Base-by-base conservation (phyloP, 495 filamentous ascomycete species). In the Penicillium robsamsonii region DNA sequence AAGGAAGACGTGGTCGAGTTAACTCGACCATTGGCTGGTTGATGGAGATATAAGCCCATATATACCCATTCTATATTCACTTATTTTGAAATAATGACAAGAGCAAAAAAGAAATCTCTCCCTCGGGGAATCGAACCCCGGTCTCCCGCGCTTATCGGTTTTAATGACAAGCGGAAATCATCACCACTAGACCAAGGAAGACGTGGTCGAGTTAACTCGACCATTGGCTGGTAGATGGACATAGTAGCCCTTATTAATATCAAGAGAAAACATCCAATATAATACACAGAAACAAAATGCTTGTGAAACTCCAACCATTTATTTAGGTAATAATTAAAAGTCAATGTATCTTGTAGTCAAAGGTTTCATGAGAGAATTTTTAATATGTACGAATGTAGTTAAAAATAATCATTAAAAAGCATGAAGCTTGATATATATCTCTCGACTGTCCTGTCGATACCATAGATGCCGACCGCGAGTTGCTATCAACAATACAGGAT, bases 91-190 rank as follows among this genome's bases (percentile, higher is more conserved):
- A 22, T 22, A 22, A 22, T 22, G 22, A 22, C 22, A 22, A 22
- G 22, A 22, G 17, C 42, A 30, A 53, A 58, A 60, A 57, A 46
- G 35, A 55, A 45, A 67, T 71, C 71, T 74, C 70, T 73, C 70
- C 66, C 64, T 70, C 76, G 71, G 76, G 76, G 76, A 79, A 79
- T 79, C 76, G 75, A 78, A 79, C 75, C 74, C 74, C 71, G 76
- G 75, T 78, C 75, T 79, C 75, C 56, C 64, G 62, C 61, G 62
- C 65, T 66, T 65, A 63, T 60, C 63, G 50, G 58, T 59, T 9
- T 59, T 60, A 59, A 65, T 75, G 74, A 77, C 75, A 79, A 77
- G 75, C 74, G 75, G 75, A 79, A 79, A 76, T 77, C 75, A 78
- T 77, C 63, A 77, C 75, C 75, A 76, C 74, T 77, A 75, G 73